Evolutionary conservation across 805 yeast species (phyloP), one percentile per base, ranked within the genome.

Genomic region (Komagataella populi): DNA sequence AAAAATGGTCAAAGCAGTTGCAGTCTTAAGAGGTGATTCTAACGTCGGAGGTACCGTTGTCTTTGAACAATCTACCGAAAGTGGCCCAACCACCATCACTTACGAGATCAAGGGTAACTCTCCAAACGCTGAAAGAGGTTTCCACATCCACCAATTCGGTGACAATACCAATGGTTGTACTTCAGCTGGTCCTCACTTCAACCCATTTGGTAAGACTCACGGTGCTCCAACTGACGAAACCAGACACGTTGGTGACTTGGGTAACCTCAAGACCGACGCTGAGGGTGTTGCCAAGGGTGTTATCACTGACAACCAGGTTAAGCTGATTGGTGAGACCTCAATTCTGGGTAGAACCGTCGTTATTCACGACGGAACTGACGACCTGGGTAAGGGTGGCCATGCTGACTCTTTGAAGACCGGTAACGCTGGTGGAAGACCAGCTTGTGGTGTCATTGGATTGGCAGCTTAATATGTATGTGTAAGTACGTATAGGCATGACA

Each of bases 141-240:
- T 93, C 96, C 99, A 93, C 78, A 74, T 93, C 66, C 99, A 93
- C 73, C 84, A 87, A 67, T 93, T 93, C 64, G 99, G 99, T 74
- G 99, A 93, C 77, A 88, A 87, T 82, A 88, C 99, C 72, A 93
- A 93, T 70, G 99, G 99, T 59, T 93, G 99, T 76, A 91, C 96
- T 55, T 87, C 96, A 59, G 96, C 97, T 51, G 97, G 97, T 65
- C 96, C 96, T 54, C 97, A 90, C 74, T 89, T 88, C 80, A 84
- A 90, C 79, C 96, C 96, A 59, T 84, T 84, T 67, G 76, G 79
- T 55, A 84, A 85, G 76, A 79, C 79, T 59, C 97, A 89, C 69
- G 97, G 97, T 74, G 89, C 90, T 52, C 96, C 96, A 70, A 80
- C 79, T 62, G 95, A 84, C 60, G 81, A 76, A 57, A 70, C 56